Evolutionary conservation across 2,329 filamentous ascomycete species (phyloP), one percentile per base, ranked within the genome.

Genomic region (Beauveria brongniartii): DNA sequence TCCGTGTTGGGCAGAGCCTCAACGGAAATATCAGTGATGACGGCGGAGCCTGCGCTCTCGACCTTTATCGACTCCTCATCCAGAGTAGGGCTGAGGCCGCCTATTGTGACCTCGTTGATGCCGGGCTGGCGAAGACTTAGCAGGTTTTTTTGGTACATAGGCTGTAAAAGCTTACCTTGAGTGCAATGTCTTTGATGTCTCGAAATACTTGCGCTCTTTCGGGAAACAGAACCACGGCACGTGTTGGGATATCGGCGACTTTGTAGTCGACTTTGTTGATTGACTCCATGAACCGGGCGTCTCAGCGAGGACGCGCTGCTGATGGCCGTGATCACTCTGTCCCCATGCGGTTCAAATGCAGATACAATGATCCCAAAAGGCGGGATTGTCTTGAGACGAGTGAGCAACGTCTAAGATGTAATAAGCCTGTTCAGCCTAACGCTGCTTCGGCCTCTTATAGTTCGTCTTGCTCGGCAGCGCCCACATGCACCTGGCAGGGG

Each of bases 191-290:
- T 61, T 79, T 80, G 67, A 89, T 79, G 58, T 87, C 82, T 28
- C 85, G 79, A 14, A 82, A 77, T 34, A 89, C 71, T 53, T 86
- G 84, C 1, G 86, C 86, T 64, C 81, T 75, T 2, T 76, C 75
- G 0, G 86, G 85, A 62, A 86, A 88, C 46, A 90, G 77, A 0
- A 81, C 85, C 18, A 90, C 85, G 0, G 80, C 81, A 55, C 82
- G 81, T 40, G 86, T 88, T 9, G 74, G 67, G 34, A 88, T 73
- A 54, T 85, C 78, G 48, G 80, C 78, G 63, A 88, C 70, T 37
- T 78, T 77, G 69, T 84, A 85, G 62, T 82, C 76, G 62, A 81
- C 70, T 62, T 74, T 74, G 64, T 78, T 70, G 59, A 70, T 57
- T 41, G 68, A 63, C 24, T 79, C 77, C 74, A 79, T 76, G 24